A percentile compares a stretch with the other conserved stretches of the same genome.
Evolutionary conservation across 345 rosid genomes (phyloP).

Genomic region (Eucalyptus sp.): DNA sequence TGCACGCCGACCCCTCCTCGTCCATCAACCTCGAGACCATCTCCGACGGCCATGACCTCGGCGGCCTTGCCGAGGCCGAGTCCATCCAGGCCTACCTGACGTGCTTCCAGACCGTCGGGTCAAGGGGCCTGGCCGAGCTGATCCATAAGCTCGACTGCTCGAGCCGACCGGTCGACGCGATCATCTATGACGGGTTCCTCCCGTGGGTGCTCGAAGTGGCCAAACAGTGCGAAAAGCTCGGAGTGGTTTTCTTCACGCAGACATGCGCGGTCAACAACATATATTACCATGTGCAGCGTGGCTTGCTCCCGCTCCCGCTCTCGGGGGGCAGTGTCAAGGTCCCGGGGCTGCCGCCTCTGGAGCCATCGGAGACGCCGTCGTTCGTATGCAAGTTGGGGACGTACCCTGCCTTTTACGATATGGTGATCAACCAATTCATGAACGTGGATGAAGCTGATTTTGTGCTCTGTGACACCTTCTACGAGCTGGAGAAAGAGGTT

Average conservation of each 20-base stretch:
- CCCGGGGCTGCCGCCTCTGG: conserved; percentile 22
- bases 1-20: background rate
- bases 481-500: conserved; percentile 21
- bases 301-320: conserved; percentile 5
- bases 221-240: conserved; percentile 8
- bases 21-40: conserved; percentile 6
- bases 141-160: background rate
- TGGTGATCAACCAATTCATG: conserved; percentile 8
- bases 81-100: background rate
- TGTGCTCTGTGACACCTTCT: conserved; percentile 10
- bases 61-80: background rate
- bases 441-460: conserved; percentile 15
- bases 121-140: background rate
- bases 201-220: conserved; percentile 28
- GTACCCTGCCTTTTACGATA: conserved; percentile 1
- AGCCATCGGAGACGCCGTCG: conserved; percentile 11
- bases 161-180: background rate
- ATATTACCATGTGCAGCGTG: conserved; percentile 5
- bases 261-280: conserved; percentile 17
- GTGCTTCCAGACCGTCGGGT: background rate
- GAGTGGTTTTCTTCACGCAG: conserved; percentile 20
- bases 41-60: conserved; percentile 24
- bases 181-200: conserved; percentile 13
- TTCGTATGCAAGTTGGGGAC: background rate
- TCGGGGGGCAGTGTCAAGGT: background rate